Conservation (phyloP, 1,284 basidiomycete species). For the Wolfiporia cocos region DNA sequence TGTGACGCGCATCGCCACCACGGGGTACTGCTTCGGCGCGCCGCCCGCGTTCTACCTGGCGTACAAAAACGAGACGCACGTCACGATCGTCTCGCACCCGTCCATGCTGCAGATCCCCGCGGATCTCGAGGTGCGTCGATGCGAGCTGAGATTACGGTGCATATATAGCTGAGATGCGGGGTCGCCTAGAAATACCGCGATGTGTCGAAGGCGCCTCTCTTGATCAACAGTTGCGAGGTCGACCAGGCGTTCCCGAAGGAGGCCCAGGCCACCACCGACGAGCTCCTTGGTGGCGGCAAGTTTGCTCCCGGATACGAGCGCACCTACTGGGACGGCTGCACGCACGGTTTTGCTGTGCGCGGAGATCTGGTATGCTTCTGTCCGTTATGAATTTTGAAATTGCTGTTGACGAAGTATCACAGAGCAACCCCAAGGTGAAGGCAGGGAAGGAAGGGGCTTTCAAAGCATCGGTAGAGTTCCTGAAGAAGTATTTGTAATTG, state of each 20-base stretch:
- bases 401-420: slow-evolving; percentile 8
- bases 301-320: slow-evolving; percentile 42
- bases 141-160: not conserved
- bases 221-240: slow-evolving; percentile 56
- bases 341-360: slow-evolving; percentile 48
- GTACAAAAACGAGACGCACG: slow-evolving; percentile 50
- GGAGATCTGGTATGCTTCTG: slow-evolving; percentile 25
- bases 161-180: not conserved
- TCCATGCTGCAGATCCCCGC: slow-evolving; percentile 53
- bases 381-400: slow-evolving; percentile 4
- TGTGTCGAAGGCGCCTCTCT: slow-evolving; percentile 45
- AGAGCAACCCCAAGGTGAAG: slow-evolving; percentile 23
- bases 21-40: slow-evolving; percentile 68
- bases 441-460: slow-evolving; percentile 33
- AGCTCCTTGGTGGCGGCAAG: slow-evolving; percentile 45
- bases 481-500: slow-evolving; percentile 16
- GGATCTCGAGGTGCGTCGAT: slow-evolving; percentile 46
- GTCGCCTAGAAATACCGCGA: slow-evolving; percentile 6
- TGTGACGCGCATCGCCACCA: slow-evolving; percentile 48
- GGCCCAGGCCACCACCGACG: slow-evolving; percentile 42
- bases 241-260: slow-evolving; percentile 47
- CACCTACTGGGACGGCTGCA: slow-evolving; percentile 37
- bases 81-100: slow-evolving; percentile 57
- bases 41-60: slow-evolving; percentile 51
- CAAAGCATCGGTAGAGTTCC: slow-evolving; percentile 29